Evolutionary conservation across 345 rosid genomes (phyloP).

Genomic region (Aurinia saxatilis): DNA sequence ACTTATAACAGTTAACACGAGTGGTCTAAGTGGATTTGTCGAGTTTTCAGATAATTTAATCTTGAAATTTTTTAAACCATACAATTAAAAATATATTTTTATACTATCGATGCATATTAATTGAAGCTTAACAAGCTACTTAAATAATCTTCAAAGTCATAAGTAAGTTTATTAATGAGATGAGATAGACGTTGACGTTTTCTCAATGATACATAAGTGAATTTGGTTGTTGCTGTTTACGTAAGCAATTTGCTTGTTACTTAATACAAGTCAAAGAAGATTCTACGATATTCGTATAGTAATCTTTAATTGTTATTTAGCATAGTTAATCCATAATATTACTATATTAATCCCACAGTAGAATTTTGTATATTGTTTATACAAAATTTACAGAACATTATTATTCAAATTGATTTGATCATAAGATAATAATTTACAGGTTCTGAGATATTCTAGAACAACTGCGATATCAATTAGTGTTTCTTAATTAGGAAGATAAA

Average conservation of each 20-base stretch:
- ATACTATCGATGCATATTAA: constrained; percentile 13
- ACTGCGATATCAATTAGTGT: neutral
- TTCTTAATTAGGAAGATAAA: neutral
- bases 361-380: no score
- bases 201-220: neutral
- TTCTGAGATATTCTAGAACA: neutral
- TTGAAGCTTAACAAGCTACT: neutral
- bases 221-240: neutral
- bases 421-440: neutral
- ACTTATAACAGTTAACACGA: constrained; percentile 14
- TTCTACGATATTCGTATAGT: neutral
- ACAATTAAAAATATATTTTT: neutral
- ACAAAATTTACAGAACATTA: neutral
- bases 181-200: neutral
- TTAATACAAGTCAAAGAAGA: constrained; percentile 16
- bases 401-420: neutral
- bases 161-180: no score
- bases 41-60: constrained; percentile 2
- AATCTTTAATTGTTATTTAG: neutral
- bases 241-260: constrained; percentile 7
- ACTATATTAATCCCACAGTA: no score
- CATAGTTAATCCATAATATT: no score
- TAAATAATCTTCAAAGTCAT: neutral
- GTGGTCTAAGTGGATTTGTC: constrained; percentile 18
- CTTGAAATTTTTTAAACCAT: neutral